Evolutionary conservation across 306 rosid species (phyloP).

Genomic region (Amphicarpaea edgeworthii): DNA sequence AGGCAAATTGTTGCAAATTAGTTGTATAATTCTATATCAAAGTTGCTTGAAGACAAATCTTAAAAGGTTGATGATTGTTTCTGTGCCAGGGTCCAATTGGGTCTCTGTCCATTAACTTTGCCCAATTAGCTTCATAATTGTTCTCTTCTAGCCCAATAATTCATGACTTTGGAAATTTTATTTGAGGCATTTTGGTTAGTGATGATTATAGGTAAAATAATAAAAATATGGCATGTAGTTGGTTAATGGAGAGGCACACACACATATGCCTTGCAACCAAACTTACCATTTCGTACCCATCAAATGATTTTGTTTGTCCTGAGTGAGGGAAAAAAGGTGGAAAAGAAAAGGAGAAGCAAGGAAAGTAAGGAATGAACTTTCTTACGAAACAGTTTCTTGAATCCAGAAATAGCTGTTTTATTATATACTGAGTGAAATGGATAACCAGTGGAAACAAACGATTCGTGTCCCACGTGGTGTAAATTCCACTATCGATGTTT

Average conservation of each 20-base stretch:
- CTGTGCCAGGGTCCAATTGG: neutral
- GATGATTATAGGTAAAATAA: neutral
- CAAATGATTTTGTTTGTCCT: slow-evolving; percentile 37
- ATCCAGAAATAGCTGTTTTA: slow-evolving; percentile 2
- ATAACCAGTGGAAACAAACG: slow-evolving; percentile 39
- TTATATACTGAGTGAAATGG: slow-evolving; percentile 6
- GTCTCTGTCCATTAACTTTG: slow-evolving; percentile 7
- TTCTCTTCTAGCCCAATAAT: neutral
- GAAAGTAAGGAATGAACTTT: slow-evolving; percentile 9
- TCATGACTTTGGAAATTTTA: neutral
- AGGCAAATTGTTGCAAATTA: slow-evolving; percentile 3
- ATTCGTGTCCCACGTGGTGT: slow-evolving; percentile 32
- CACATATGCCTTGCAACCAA: neutral
- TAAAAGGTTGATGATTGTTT: neutral
- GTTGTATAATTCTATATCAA: neutral
- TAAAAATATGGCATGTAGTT: slow-evolving; percentile 15
- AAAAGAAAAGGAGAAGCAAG: neutral
- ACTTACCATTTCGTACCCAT: slow-evolving; percentile 6
- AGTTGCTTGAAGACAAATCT: neutral
- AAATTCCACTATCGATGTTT: slow-evolving; percentile 29
- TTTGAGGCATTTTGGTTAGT: slow-evolving; percentile 7
- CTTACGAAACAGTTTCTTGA: neutral
- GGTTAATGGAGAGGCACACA: neutral
- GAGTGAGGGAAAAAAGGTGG: neutral
- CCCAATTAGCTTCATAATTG: slow-evolving; percentile 15